Evolutionary conservation across 176 grass and related monocot genomes (phyloP).

Genomic region (Oryza glumipatula): DNA sequence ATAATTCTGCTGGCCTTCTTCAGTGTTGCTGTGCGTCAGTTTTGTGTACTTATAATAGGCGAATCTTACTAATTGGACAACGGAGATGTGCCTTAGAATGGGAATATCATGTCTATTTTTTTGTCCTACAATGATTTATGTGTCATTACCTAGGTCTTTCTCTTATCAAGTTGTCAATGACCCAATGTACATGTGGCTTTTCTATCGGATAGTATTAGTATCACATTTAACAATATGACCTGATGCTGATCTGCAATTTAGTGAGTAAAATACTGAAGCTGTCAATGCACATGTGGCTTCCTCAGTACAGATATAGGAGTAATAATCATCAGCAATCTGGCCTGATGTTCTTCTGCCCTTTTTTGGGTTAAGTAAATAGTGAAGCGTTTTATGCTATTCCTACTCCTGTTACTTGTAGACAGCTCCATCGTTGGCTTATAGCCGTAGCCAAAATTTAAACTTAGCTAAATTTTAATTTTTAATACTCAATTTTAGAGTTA

Average conservation of each 20-base stretch:
- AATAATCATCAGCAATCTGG: neutral
- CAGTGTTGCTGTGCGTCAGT: constrained; percentile 28
- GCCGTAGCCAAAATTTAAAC: too few relatives aligned
- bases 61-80: constrained; percentile 18
- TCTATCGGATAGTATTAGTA: neutral
- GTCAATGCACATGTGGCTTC: constrained; percentile 10
- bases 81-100: constrained; percentile 6
- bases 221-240: neutral
- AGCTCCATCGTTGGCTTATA: too few relatives aligned
- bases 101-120: neutral
- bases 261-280: neutral
- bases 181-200: constrained; percentile 14
- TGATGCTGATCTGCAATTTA: constrained; percentile 23
- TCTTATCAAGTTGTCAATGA: neutral
- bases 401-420: too few relatives aligned
- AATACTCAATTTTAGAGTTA: too few relatives aligned
- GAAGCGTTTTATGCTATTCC: too few relatives aligned
- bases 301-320: neutral
- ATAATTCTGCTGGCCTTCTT: constrained; percentile 29
- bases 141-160: constrained; percentile 9
- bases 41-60: constrained; percentile 42
- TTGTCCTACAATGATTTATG: neutral
- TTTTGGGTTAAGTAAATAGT: too few relatives aligned
- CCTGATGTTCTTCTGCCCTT: neutral
- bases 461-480: too few relatives aligned